phyloP scores from a whole-genome alignment of 768 basidiomycete genomes.

The Pulveroboletus ravenelii region DNA sequence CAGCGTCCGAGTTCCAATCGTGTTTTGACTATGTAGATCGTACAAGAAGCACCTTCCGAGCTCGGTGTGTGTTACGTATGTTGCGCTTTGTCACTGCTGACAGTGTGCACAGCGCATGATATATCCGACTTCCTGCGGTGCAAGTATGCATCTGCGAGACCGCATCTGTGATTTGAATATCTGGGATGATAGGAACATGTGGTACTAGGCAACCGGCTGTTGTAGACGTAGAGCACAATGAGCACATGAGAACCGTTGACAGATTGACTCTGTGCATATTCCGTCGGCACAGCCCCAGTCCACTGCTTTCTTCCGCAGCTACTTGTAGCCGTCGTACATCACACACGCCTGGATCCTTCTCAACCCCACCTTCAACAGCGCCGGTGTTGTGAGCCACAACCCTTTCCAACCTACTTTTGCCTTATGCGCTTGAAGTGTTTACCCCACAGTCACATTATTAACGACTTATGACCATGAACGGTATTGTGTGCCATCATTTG shows the following conservation, averaged over 20 bases:
- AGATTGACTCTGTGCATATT: not conserved
- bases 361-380: constrained; percentile 5
- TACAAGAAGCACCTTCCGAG: constrained; percentile 27
- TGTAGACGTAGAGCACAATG: not conserved
- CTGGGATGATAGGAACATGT: not conserved
- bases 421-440: not conserved
- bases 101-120: constrained; percentile 17
- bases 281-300: not conserved
- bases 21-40: constrained; percentile 14
- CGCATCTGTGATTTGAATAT: not conserved
- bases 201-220: not conserved
- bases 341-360: not conserved
- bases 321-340: not conserved
- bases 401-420: constrained; percentile 3
- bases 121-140: constrained; percentile 23
- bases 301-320: not conserved
- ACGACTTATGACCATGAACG: constrained; percentile 6
- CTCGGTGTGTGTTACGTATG: constrained; percentile 20
- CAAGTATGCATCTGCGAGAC: constrained; percentile 4
- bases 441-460: not conserved
- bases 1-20: not conserved
- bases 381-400: not conserved
- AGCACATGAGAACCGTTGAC: not conserved
- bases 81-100: not conserved
- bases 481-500: not conserved